These are phyloP conservation scores for Curvularia verruculosa DNA, from an alignment of 2,329 filamentous ascomycete genomes.

Conservation along the genomic window DNA sequence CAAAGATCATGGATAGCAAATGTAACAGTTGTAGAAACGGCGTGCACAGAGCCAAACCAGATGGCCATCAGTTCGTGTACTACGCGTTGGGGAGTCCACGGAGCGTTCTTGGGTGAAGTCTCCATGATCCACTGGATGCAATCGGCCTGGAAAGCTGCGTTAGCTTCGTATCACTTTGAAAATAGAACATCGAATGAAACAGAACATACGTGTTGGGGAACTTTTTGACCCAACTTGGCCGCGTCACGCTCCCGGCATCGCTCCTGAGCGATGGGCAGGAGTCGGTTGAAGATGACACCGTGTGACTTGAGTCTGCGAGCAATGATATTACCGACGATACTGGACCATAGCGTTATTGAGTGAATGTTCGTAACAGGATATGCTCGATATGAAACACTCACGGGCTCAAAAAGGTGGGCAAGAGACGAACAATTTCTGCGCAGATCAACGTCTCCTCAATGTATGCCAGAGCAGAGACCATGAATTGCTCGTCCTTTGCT, in stretches of 20 bases:
- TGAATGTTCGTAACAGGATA: no score
- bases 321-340: constrained; percentile 18
- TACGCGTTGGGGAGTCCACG: constrained; percentile 35
- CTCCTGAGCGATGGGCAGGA: constrained; percentile 22
- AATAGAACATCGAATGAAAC: no score
- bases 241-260: constrained; percentile 21
- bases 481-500: constrained; percentile 33
- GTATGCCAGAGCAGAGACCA: constrained; percentile 26
- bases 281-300: constrained; percentile 20
- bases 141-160: constrained; percentile 19
- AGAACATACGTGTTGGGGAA: constrained; percentile 12
- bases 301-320: constrained; percentile 22
- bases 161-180: neutral
- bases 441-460: constrained; percentile 34
- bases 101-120: constrained; percentile 29
- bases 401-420: constrained; percentile 23
- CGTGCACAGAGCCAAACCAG: constrained; percentile 46
- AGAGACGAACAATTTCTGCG: constrained; percentile 32
- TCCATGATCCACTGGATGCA: constrained; percentile 48
- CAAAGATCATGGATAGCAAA: constrained; percentile 29
- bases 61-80: constrained; percentile 44
- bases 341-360: neutral
- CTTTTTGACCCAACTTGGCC: constrained; percentile 17
- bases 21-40: constrained; percentile 24
- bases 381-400: constrained; percentile 1